phyloP scores from a whole-genome alignment of 2,329 filamentous ascomycete species.

The Talaromyces sp. region DNA sequence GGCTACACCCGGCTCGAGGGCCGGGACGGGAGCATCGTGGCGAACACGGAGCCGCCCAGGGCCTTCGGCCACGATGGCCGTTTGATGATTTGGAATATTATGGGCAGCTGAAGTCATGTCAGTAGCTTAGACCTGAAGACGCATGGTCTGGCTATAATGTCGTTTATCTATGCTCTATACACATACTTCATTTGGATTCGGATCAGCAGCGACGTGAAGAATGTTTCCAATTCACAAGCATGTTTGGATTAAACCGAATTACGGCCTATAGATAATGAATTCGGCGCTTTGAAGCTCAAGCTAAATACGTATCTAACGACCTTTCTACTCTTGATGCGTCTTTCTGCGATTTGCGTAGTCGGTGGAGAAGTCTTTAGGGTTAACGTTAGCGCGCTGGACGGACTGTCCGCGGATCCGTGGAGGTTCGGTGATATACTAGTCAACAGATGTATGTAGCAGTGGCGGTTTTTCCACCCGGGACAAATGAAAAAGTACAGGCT shows the following conservation, averaged over 20 bases:
- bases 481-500: too few species aligned
- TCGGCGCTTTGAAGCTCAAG: background rate
- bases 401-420: background rate
- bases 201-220: too few species aligned
- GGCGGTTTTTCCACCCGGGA: too few species aligned
- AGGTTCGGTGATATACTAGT: background rate
- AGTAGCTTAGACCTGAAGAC: background rate
- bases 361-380: background rate
- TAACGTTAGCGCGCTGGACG: background rate
- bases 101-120: background rate
- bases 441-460: too few species aligned
- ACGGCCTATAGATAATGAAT: background rate
- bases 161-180: background rate
- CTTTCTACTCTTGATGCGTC: too few species aligned
- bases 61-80: background rate
- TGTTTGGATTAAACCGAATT: background rate
- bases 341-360: too few species aligned
- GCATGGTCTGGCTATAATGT: background rate
- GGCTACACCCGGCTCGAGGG: constrained; percentile 2
- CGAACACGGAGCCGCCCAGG: background rate
- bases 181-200: background rate
- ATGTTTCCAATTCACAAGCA: background rate
- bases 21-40: background rate
- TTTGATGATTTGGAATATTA: background rate
- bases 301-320: too few species aligned